Evolutionary conservation across 2,329 filamentous ascomycete species (phyloP).

Genomic region (Scopulariopsis brevicaulis): DNA sequence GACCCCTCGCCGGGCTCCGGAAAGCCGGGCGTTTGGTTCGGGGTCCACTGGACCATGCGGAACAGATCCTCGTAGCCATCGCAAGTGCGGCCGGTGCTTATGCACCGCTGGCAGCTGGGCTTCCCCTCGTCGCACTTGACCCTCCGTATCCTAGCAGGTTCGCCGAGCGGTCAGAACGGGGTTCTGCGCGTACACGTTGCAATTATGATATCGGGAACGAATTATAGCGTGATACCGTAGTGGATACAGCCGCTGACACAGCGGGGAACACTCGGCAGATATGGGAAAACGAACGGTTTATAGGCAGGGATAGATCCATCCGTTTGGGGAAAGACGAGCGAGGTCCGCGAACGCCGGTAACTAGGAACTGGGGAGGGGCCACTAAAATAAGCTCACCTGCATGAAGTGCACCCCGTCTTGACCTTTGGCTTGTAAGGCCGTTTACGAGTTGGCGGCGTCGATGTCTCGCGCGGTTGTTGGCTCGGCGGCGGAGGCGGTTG

Average conservation of each 20-base stretch:
- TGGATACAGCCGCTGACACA: not conserved
- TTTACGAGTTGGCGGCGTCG: not conserved
- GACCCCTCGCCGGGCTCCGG: not conserved
- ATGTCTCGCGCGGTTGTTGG: not conserved
- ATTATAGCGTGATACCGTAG: not conserved
- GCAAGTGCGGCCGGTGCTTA: conserved; percentile 26
- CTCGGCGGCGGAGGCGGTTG: not conserved
- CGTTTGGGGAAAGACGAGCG: not conserved
- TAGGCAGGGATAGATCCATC: no score
- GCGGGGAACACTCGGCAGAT: not conserved
- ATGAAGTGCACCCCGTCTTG: conserved; percentile 29
- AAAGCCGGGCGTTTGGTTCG: not conserved
- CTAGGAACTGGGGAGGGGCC: not conserved
- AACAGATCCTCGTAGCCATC: conserved; percentile 30
- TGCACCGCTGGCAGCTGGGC: conserved; percentile 21
- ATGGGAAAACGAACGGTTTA: not conserved
- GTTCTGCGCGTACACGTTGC: not conserved
- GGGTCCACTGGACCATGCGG: conserved; percentile 2
- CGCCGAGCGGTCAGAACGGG: not conserved
- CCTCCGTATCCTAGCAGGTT: conserved; percentile 18
- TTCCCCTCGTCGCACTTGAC: conserved; percentile 25
- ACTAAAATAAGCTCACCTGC: conserved; percentile 21
- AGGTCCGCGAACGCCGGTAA: not conserved
- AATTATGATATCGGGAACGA: not conserved
- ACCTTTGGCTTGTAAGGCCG: conserved; percentile 17